These are phyloP conservation scores for Mallotus nudiflorus DNA, from an alignment of 345 rosid species.

Conservation along the genomic window DNA sequence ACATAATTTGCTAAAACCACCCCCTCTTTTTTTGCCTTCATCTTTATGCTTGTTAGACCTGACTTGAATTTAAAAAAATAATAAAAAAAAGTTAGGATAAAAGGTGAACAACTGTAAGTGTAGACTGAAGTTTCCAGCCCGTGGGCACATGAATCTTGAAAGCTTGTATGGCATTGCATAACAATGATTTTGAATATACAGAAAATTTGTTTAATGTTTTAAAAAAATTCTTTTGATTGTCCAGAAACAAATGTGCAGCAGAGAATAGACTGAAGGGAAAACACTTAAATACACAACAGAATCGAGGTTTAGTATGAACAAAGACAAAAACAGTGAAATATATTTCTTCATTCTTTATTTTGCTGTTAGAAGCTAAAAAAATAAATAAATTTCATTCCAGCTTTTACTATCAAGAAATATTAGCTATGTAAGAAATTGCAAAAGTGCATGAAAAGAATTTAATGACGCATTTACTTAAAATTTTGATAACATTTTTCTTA, in stretches of 20 bases:
- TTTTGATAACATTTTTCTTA: background rate
- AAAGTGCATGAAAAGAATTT: background rate
- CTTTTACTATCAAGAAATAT: no score
- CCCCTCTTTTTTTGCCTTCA: constrained; percentile 45
- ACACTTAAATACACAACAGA: background rate
- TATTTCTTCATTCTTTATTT: background rate
- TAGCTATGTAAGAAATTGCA: background rate
- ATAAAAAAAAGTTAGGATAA: background rate
- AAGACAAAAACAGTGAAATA: background rate
- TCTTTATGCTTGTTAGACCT: constrained; percentile 32
- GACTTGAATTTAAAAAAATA: constrained; percentile 4
- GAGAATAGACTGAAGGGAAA: background rate
- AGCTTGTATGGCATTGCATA: constrained; percentile 4
- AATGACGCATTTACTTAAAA: background rate
- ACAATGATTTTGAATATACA: background rate
- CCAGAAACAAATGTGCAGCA: background rate
- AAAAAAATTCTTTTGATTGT: background rate
- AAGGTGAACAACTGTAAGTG: constrained; percentile 8
- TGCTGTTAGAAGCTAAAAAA: background rate
- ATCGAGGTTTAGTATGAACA: background rate
- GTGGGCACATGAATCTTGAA: background rate
- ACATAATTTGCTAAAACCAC: constrained; percentile 47
- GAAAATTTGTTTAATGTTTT: background rate
- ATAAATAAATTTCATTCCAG: no score
- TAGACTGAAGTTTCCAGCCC: constrained; percentile 8